Conservation (phyloP, 2,329 filamentous ascomycete species). For the Xylaria sp. region DNA sequence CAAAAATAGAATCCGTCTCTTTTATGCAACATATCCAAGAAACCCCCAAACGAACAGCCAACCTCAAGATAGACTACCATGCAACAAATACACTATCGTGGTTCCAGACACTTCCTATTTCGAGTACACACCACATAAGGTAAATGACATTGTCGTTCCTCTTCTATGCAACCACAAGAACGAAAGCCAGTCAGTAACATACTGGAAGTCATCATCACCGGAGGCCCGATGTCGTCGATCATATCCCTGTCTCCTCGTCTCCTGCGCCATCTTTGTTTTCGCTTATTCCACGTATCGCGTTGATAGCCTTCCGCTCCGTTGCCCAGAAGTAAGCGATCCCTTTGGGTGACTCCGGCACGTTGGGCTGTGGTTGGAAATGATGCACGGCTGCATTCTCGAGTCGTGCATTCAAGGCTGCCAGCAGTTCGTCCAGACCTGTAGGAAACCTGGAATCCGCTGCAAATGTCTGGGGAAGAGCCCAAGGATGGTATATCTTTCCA, state of each 20-base stretch:
- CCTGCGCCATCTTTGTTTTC: not conserved
- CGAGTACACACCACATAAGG: not conserved
- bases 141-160: not conserved
- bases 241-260: not conserved
- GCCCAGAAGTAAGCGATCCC: not conserved
- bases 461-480: not conserved
- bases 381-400: not conserved
- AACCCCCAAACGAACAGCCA: not conserved
- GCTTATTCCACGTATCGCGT: not conserved
- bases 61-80: not conserved
- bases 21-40: not conserved
- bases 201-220: not conserved
- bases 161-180: not conserved
- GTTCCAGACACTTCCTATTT: not conserved
- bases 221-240: not conserved
- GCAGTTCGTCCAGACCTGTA: not conserved
- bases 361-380: not conserved
- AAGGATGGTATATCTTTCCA: not conserved
- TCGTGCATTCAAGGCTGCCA: not conserved
- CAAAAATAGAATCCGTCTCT: not conserved
- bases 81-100: not conserved
- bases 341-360: not conserved
- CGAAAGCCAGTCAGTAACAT: not conserved
- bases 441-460: not conserved
- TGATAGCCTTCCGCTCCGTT: not conserved